Conservation (phyloP, 192 early-diverging fungal species). For the Dissophora globulifera region DNA sequence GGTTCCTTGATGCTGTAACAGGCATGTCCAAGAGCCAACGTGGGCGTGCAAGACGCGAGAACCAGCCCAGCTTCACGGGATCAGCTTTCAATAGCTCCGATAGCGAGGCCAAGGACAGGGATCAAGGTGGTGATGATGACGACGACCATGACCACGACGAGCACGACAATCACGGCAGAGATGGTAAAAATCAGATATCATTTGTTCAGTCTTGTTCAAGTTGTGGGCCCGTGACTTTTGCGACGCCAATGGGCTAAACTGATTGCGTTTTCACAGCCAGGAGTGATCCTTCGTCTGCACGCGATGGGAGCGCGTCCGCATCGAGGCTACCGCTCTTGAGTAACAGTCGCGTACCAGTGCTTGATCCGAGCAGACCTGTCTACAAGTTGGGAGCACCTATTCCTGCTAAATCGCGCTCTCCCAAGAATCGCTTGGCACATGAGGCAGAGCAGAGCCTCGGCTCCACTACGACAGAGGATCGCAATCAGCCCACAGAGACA, state of each 20-base stretch:
- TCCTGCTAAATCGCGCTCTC: constrained; percentile 4
- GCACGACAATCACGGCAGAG: neutral
- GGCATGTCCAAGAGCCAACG: constrained; percentile 9
- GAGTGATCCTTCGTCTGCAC: no score
- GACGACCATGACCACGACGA: neutral
- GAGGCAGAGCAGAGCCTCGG: no score
- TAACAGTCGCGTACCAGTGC: constrained; percentile 29
- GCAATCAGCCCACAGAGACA: constrained; percentile 12
- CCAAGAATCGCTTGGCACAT: neutral
- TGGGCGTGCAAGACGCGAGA: constrained; percentile 33
- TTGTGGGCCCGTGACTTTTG: no score
- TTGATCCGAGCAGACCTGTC: constrained; percentile 34
- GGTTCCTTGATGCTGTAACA: constrained; percentile 35
- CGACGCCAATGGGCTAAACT: no score
- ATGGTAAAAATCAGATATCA: neutral
- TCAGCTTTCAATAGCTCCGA: constrained; percentile 41
- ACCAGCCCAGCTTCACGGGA: constrained; percentile 45
- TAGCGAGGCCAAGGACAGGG: constrained; percentile 10
- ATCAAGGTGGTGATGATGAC: neutral
- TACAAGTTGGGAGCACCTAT: constrained; percentile 36
- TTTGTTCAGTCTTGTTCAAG: no score
- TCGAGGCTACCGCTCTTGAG: constrained; percentile 24
- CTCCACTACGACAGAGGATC: no score
- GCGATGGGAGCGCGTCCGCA: neutral
- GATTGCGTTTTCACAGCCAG: no score